A percentile compares a stretch with the other conserved stretches of the same genome.
phyloP scores from a whole-genome alignment of 2,329 filamentous ascomycete genomes.

The Trichoderma oligosporum region DNA sequence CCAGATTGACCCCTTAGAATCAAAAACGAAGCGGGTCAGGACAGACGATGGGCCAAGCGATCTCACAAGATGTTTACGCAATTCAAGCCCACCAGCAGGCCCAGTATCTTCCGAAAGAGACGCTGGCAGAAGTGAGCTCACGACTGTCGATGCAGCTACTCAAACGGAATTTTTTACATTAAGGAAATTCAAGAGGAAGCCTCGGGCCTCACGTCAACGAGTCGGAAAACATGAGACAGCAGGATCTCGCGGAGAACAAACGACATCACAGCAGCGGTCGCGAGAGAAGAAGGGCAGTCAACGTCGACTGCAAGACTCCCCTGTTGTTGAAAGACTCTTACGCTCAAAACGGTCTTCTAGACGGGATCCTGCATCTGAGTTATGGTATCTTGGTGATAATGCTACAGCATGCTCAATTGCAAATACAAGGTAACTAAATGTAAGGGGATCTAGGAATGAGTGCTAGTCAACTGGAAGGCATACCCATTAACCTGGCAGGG shows the following conservation, averaged over 20 bases:
- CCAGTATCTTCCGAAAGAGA: too few species aligned
- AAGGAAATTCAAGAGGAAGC: not conserved
- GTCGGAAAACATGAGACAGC: not conserved
- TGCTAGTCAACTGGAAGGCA: not conserved
- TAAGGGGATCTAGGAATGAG: not conserved
- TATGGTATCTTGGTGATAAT: not conserved
- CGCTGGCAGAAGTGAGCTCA: too few species aligned
- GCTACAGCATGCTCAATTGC: not conserved
- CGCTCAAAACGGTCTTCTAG: not conserved
- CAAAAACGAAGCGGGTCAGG: too few species aligned
- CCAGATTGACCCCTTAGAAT: too few species aligned
- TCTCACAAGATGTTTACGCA: too few species aligned
- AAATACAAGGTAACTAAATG: not conserved
- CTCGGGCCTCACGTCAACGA: not conserved
- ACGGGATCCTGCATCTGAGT: not conserved
- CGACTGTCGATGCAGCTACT: too few species aligned
- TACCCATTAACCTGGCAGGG: not conserved
- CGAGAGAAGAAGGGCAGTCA: not conserved
- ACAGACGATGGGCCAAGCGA: too few species aligned
- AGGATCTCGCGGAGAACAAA: not conserved
- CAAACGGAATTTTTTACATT: too few species aligned
- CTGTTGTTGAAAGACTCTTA: not conserved
- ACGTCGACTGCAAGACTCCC: not conserved
- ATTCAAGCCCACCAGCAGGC: too few species aligned
- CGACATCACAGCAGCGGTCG: not conserved